phyloP scores from a whole-genome alignment of 202 grass and related monocot genomes.

The Bolboschoenoplectus hybrid region DNA sequence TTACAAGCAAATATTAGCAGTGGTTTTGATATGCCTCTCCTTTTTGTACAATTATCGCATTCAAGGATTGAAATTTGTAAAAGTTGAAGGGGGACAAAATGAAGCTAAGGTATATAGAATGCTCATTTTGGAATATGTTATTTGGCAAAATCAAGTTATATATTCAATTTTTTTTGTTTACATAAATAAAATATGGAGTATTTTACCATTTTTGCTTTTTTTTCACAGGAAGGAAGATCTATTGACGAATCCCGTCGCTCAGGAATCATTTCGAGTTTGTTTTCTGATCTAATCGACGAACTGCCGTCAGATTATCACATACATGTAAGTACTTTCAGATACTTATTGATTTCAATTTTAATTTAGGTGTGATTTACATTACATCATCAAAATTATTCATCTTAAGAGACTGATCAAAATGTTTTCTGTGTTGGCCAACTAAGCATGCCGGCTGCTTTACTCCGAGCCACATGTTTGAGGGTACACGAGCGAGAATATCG shows the following conservation, averaged over 20 bases:
- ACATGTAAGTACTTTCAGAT: background rate
- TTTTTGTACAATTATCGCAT: background rate
- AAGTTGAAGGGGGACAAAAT: background rate
- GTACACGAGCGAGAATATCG: conserved; percentile 25
- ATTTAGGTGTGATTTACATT: background rate
- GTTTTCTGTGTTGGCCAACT: background rate
- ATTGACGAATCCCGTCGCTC: background rate
- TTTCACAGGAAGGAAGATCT: background rate
- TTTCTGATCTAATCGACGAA: background rate
- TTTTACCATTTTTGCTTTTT: background rate
- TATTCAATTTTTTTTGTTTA: background rate
- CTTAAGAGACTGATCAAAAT: background rate
- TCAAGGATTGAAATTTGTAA: background rate
- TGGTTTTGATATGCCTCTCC: background rate
- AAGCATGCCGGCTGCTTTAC: conserved; percentile 5
- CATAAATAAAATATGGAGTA: background rate
- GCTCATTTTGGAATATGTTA: background rate
- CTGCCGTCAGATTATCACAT: background rate
- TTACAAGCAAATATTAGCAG: background rate
- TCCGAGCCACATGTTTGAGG: background rate
- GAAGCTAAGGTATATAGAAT: background rate
- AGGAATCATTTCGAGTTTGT: background rate
- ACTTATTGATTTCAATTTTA: background rate
- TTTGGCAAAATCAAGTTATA: background rate
- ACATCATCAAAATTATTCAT: background rate